Conservation (phyloP, 75 land plant species). For the Pinus tabuliformis region DNA sequence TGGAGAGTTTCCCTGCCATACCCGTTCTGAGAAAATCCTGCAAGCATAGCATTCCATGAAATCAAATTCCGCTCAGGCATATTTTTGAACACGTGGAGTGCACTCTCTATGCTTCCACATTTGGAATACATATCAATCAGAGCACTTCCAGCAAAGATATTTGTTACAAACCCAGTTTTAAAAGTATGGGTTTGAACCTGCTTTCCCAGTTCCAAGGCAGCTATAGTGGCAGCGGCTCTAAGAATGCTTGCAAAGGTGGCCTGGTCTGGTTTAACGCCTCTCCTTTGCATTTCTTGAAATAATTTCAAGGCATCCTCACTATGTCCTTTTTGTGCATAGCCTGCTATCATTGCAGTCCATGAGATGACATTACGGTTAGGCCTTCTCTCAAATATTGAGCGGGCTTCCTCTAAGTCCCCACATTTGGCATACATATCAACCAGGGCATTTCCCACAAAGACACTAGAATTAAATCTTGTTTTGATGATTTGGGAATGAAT, state of each 20-base stretch:
- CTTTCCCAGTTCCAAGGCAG: no score
- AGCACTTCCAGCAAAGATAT: no score
- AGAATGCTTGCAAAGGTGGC: not conserved
- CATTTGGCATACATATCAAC: slow-evolving; percentile 77
- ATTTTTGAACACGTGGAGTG: no score
- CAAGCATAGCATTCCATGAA: not conserved
- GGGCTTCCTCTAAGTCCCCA: slow-evolving; percentile 43
- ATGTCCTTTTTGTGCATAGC: slow-evolving; percentile 28
- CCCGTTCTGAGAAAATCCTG: not conserved
- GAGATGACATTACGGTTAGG: slow-evolving; percentile 39
- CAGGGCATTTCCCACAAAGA: slow-evolving; percentile 55
- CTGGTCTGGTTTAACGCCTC: slow-evolving; percentile 15
- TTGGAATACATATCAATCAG: no score
- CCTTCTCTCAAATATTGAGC: slow-evolving; percentile 23
- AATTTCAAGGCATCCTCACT: slow-evolving; percentile 38
- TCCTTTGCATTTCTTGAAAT: slow-evolving; percentile 38
- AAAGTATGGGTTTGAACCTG: no score
- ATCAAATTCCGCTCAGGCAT: no score
- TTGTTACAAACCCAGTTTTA: no score
- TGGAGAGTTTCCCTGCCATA: not conserved
- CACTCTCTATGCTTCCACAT: no score
- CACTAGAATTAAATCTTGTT: slow-evolving; percentile 33
- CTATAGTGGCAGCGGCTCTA: no score
- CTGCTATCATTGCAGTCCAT: slow-evolving; percentile 53
- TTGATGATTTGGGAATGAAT: slow-evolving; percentile 40